A percentile compares a stretch with the other conserved stretches of the same genome.
Evolutionary conservation across 768 basidiomycete genomes (phyloP).

Genomic region (Podaxis carcinomalis): DNA sequence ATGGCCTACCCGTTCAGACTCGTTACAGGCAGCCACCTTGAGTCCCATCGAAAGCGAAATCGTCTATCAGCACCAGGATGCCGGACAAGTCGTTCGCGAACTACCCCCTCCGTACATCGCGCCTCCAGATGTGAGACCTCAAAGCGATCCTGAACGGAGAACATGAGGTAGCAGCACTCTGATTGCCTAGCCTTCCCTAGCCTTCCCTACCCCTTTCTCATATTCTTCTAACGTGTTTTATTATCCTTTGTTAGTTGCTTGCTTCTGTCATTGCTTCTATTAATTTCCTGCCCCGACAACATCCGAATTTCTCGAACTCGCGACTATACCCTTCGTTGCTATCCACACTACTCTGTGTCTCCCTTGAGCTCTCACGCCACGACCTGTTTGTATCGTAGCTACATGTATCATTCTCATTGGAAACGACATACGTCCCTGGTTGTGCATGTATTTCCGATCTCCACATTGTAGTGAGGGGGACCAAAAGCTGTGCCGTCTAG

Average conservation of each 20-base stretch:
- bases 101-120: conserved; percentile 36
- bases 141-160: not conserved
- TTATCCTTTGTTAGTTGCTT: not conserved
- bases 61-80: conserved; percentile 37
- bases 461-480: not conserved
- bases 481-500: not conserved
- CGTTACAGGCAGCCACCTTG: not conserved
- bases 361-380: not conserved
- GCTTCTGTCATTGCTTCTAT: not conserved
- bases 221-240: not conserved
- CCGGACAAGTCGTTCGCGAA: conserved; percentile 30
- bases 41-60: conserved; percentile 22
- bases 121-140: not conserved
- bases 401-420: not conserved
- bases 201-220: not conserved
- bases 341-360: not conserved
- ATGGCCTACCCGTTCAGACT: conserved; percentile 6
- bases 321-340: not conserved
- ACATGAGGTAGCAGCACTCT: not conserved
- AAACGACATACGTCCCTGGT: not conserved
- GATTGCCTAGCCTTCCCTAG: not conserved
- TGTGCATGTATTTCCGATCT: not conserved
- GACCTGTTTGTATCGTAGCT: conserved; percentile 8
- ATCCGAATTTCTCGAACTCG: not conserved
- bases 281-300: not conserved